phyloP scores from a whole-genome alignment of 2,329 filamentous ascomycete genomes.

The Penicillium hesseltinei region DNA sequence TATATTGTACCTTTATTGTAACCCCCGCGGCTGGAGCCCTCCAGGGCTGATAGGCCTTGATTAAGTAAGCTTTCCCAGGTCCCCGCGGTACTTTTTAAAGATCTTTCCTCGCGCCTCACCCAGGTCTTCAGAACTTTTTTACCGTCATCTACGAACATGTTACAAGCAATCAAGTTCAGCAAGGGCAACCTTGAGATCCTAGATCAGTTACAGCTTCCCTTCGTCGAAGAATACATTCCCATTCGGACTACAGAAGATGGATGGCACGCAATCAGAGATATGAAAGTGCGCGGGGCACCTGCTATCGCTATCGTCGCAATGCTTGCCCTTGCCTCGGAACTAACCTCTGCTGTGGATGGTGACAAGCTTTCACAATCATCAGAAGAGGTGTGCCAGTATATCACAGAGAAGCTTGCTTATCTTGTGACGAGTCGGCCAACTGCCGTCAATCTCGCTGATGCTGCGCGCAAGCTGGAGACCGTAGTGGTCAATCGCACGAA shows the following conservation, averaged over 20 bases:
- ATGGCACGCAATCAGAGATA: constrained; percentile 65
- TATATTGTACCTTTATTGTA: background rate
- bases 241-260: constrained; percentile 57
- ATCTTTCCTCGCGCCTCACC: background rate
- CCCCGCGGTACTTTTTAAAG: background rate
- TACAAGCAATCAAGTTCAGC: constrained; percentile 62
- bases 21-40: background rate
- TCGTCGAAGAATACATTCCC: constrained; percentile 56
- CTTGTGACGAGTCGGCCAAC: constrained; percentile 87
- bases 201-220: constrained; percentile 62
- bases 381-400: constrained; percentile 65
- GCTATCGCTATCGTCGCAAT: constrained; percentile 98
- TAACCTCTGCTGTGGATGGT: constrained; percentile 50
- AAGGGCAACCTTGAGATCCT: constrained; percentile 58
- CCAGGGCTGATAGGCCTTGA: background rate
- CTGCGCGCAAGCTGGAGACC: constrained; percentile 73
- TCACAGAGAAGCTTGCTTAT: constrained; percentile 76
- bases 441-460: constrained; percentile 91
- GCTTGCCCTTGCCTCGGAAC: constrained; percentile 80
- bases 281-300: constrained; percentile 72
- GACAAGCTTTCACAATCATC: constrained; percentile 49
- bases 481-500: constrained; percentile 52
- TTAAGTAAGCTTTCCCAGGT: constrained; percentile 3
- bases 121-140: background rate
- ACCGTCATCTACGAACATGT: constrained; percentile 43